These are phyloP conservation scores for Aspergillus kassunensis DNA, from an alignment of 495 filamentous ascomycete genomes.

Conservation along the genomic window DNA sequence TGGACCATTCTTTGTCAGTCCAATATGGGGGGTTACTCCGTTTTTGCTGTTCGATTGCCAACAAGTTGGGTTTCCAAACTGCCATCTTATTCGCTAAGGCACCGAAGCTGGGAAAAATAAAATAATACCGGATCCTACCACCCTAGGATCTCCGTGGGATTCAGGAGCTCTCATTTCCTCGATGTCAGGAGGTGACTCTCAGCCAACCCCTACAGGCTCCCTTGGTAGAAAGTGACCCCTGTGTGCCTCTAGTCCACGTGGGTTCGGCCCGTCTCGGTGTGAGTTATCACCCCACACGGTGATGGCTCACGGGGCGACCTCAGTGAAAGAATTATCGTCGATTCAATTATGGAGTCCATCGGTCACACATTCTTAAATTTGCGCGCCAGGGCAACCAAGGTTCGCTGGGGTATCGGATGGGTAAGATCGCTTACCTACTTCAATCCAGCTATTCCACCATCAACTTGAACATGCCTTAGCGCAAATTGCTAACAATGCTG, in stretches of 20 bases:
- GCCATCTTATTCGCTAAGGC: no score
- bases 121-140: not conserved
- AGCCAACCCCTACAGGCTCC: not conserved
- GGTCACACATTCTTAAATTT: not conserved
- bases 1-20: not conserved
- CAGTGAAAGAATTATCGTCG: no score
- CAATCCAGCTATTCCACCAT: not conserved
- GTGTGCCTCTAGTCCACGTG: not conserved
- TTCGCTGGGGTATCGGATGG: not conserved
- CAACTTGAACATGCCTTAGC: not conserved
- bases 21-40: not conserved
- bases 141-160: not conserved
- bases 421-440: slow-evolving; percentile 2
- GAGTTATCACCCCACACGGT: slow-evolving; percentile 4
- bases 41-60: no score
- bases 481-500: slow-evolving; percentile 5
- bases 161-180: not conserved
- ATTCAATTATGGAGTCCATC: not conserved
- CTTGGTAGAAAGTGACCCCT: no score
- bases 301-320: slow-evolving; percentile 3
- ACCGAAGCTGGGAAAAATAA: no score
- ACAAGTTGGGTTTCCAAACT: slow-evolving; percentile 7
- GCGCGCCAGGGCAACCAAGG: slow-evolving; percentile 2
- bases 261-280: not conserved
- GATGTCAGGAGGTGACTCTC: not conserved